Conservation (phyloP, 176 grass and related monocot genomes). For the Dactylis glomerata region DNA sequence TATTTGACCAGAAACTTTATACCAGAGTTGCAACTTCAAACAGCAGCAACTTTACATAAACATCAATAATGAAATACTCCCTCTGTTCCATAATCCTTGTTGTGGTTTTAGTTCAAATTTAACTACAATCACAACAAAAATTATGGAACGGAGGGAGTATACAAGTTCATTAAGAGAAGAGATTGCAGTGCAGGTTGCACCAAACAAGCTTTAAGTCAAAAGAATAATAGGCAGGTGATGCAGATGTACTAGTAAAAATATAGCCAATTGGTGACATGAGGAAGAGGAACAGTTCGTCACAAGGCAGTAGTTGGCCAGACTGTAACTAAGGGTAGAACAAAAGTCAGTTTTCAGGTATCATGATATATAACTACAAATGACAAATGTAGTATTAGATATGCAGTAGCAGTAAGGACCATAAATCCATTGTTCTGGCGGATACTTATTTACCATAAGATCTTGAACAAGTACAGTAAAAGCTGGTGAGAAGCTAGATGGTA, state of each 20-base stretch:
- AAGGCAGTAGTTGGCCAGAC: constrained; percentile 17
- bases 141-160: too few species aligned
- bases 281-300: neutral
- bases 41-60: neutral
- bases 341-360: constrained; percentile 19
- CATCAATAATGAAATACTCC: neutral
- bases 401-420: constrained; percentile 31
- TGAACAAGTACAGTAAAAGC: constrained; percentile 43
- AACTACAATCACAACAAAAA: too few species aligned
- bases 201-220: neutral
- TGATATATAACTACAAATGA: constrained; percentile 27
- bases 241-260: neutral
- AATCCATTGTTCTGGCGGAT: constrained; percentile 38
- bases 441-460: constrained; percentile 51
- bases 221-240: neutral
- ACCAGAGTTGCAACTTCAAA: neutral
- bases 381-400: constrained; percentile 37
- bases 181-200: neutral
- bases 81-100: too few species aligned
- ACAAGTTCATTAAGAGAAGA: neutral
- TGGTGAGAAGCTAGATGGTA: constrained; percentile 37
- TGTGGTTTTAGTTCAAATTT: too few species aligned
- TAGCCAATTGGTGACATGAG: neutral
- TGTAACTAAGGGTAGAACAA: constrained; percentile 12
- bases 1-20: too few species aligned